Base-by-base conservation (phyloP, 768 basidiomycete species). In the Cytidiella melzeri region DNA sequence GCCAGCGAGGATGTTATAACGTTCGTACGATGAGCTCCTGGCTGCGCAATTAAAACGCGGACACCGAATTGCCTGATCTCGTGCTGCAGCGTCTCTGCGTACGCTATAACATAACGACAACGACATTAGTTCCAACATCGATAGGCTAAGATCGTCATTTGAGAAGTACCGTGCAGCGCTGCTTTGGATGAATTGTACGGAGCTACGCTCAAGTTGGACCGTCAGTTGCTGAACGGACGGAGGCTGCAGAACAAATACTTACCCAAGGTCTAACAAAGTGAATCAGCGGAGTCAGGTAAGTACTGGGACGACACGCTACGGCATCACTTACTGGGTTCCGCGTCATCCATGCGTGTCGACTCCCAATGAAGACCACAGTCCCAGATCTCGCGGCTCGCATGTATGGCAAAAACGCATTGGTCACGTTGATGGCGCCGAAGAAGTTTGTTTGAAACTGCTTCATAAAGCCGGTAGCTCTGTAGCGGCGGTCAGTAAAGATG, bases 1-100 rank as follows among this genome's bases (percentile, higher is more conserved):
- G 73, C 54, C 9, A 67, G 58, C 55, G 71, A 73, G 15, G 41
- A 34, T 5, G 50, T 23, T 36, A 80, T 78, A 10, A 75, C 73
- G 56, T 76, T 70, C 0, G 81, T 83, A n/a, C 74, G 70, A 64
- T 80, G 80, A 9, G 73, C 61, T 3, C 79, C 80, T 1, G 80
- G 80, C 40, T 72, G 67, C 19, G 81, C 75, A 18, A 79, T 66
- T 21, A 55, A 45, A 4, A 47, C 40, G 23, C 39, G 45, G 42
- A 55, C 43, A 13, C 45, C 45, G 46, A 55, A 52, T 3, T 38
- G 50, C 21, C 40, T 36, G 27, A 55, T 34, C 37, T 55, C 54
- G 2, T 40, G 28, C 10, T 45, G 43, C 4, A 55, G 42, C 7
- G 43, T 21, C 24, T 55, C 54, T 21, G 53, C 57, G 38, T 57